Evolutionary conservation across 1,284 basidiomycete species (phyloP).

Genomic region (Leccinum angustisporum): DNA sequence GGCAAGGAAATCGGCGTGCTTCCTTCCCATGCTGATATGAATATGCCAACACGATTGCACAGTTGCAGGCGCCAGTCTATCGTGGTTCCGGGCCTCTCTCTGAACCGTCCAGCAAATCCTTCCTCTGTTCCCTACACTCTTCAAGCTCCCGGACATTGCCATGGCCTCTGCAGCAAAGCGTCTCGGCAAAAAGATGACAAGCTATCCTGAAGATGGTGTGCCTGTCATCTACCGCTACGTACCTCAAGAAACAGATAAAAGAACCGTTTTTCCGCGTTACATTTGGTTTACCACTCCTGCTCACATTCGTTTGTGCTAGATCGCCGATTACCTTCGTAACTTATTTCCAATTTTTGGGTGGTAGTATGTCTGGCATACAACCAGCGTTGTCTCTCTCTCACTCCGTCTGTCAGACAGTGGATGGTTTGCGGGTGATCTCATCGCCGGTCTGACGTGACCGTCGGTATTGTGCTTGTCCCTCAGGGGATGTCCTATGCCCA

Average conservation of each 20-base stretch:
- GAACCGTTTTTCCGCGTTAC: constrained; percentile 39
- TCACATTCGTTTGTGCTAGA: constrained; percentile 38
- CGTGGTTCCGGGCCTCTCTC: background rate
- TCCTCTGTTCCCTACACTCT: background rate
- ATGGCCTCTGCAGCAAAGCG: constrained; percentile 50
- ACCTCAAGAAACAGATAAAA: constrained; percentile 41
- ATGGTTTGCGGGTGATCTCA: constrained; percentile 78
- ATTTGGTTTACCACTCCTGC: background rate
- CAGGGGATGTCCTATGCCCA: constrained; percentile 85
- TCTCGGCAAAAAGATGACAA: constrained; percentile 59
- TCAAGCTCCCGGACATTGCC: background rate
- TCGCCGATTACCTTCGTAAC: constrained; percentile 58
- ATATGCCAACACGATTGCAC: background rate
- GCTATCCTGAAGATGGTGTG: constrained; percentile 57
- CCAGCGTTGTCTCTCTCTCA: background rate
- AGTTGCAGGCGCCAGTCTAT: background rate
- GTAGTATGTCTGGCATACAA: constrained; percentile 53
- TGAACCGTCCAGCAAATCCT: background rate
- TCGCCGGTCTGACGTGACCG: constrained; percentile 78
- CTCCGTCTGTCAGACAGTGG: constrained; percentile 49
- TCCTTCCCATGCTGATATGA: constrained; percentile 16
- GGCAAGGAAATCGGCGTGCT: constrained; percentile 29
- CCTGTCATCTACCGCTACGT: constrained; percentile 59
- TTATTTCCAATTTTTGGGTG: constrained; percentile 85
- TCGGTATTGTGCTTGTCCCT: constrained; percentile 89